Evolutionary conservation across 2,329 filamentous ascomycete species (phyloP).

Genomic region (Fusarium solani-melongenae): DNA sequence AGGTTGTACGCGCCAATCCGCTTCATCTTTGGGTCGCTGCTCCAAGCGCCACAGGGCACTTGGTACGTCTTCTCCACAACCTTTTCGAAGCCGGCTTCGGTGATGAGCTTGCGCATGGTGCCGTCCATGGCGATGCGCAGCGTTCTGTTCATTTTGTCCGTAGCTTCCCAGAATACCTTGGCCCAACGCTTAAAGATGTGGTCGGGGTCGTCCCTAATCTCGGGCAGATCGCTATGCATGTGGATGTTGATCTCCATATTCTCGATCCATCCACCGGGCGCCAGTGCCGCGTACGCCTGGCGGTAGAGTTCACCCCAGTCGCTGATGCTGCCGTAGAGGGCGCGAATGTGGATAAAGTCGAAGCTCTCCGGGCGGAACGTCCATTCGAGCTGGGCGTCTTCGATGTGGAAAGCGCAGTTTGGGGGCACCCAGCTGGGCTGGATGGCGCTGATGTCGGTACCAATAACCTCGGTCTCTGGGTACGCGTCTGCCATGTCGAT

Average conservation of each 20-base stretch:
- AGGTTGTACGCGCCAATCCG: constrained; percentile 11
- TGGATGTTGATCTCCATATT: constrained; percentile 34
- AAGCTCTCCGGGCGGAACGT: constrained; percentile 55
- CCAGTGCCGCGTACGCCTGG: constrained; percentile 60
- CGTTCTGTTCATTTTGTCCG: constrained; percentile 19
- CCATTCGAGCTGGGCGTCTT: constrained; percentile 52
- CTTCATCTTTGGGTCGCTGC: constrained; percentile 29
- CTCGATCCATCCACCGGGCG: constrained; percentile 47
- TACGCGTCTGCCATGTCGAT: constrained; percentile 59
- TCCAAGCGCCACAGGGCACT: constrained; percentile 28
- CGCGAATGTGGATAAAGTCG: constrained; percentile 69
- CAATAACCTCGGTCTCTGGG: constrained; percentile 57
- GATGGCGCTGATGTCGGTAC: constrained; percentile 66
- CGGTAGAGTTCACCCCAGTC: constrained; percentile 67
- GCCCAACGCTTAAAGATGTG: constrained; percentile 37
- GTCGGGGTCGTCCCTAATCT: constrained; percentile 15
- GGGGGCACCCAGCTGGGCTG: constrained; percentile 53
- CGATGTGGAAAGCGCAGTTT: constrained; percentile 17
- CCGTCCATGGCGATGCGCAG: constrained; percentile 20
- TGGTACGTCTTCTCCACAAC: constrained; percentile 27
- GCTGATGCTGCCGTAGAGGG: constrained; percentile 66
- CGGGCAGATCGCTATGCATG: constrained; percentile 27
- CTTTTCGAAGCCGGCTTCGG: constrained; percentile 29
- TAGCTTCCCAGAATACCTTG: constrained; percentile 30
- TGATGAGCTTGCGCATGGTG: constrained; percentile 21